A percentile compares a stretch with the other conserved stretches of the same genome.
phyloP scores from a whole-genome alignment of 805 yeast species.

The Priceomyces medius region DNA sequence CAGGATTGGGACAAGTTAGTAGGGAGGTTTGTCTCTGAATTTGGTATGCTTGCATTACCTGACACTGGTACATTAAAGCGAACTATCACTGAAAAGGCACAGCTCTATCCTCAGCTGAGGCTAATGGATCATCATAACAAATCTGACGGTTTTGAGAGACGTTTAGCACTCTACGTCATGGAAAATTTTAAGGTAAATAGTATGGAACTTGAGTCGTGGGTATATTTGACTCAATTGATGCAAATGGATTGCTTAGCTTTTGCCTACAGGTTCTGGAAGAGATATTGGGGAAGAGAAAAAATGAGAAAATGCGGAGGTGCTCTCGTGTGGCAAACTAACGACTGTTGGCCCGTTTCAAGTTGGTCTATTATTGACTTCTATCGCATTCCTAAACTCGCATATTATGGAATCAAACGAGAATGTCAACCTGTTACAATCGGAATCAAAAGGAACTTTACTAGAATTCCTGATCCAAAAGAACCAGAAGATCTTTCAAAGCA shows the following conservation, averaged over 20 bases:
- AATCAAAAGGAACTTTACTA: constrained; percentile 24
- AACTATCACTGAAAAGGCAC: constrained; percentile 35
- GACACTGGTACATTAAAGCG: constrained; percentile 31
- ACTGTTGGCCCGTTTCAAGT: constrained; percentile 53
- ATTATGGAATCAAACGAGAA: constrained; percentile 48
- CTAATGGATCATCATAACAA: constrained; percentile 49
- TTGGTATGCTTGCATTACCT: constrained; percentile 54
- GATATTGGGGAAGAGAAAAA: constrained; percentile 42
- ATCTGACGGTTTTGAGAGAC: constrained; percentile 47
- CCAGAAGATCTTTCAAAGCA: constrained; percentile 4
- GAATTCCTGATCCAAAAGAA: neutral
- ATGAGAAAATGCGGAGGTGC: constrained; percentile 44
- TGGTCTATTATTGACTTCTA: constrained; percentile 49
- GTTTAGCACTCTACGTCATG: constrained; percentile 45
- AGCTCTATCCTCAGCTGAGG: constrained; percentile 45
- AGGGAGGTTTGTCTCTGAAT: constrained; percentile 53
- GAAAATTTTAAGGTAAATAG: constrained; percentile 40
- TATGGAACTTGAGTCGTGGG: constrained; percentile 42
- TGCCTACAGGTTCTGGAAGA: constrained; percentile 48
- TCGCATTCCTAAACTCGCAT: constrained; percentile 45
- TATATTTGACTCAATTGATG: constrained; percentile 52
- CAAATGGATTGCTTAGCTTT: constrained; percentile 50
- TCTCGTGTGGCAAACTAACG: constrained; percentile 55
- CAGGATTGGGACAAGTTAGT: constrained; percentile 48
- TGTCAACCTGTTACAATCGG: constrained; percentile 33